Evolutionary conservation across 2,329 filamentous ascomycete genomes (phyloP), one percentile per base, ranked within the genome.

Genomic region (Zopfia rhizophila): DNA sequence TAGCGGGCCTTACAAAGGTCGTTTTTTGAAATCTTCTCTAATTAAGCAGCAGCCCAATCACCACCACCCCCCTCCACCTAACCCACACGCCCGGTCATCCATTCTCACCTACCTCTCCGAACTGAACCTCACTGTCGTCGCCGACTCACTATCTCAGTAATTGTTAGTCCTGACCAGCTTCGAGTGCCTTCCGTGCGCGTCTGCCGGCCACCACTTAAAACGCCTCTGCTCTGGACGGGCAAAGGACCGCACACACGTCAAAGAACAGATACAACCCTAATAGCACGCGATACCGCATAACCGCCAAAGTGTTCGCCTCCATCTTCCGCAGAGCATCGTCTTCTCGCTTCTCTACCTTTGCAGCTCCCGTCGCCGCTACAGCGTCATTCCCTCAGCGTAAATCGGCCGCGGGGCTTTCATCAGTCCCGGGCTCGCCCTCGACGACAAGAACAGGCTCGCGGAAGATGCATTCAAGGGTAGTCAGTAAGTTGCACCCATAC

Each of bases 271-370:
- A 32, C n/a, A n/a, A n/a, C 24, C 24, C 8, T 8, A 27, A n/a
- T n/a, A 53, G 49, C 54, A 61, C 61, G 53, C 64, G 49, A 60
- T 38, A 44, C 53, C 56, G 53, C 56, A 51, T 55, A 69, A 79
- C 80, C 85, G 87, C 78, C 90, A 96, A 92, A 80, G 83, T 96
- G 93, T 96, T 96, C 82, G 90, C 90, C 80, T 91, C 87, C 74
- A 80, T 83, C 58, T 85, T 93, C 63, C 84, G 84, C 77, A 85
- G 90, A 72, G 84, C 78, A 52, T 73, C 79, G 62, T 72, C 72
- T 53, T 72, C 76, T 51, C 76, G 88, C 69, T 80, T 95, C 68
- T 88, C 89, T 63, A 84, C 87, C 72, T 79, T 87, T 64, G 81
- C 84, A 64, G 82, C 91, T 61, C 83, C 92, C 56, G 84, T 90